Evolutionary conservation across 2,329 filamentous ascomycete species (phyloP), one percentile per base, ranked within the genome.

Genomic region (Aspergillus nomiae): DNA sequence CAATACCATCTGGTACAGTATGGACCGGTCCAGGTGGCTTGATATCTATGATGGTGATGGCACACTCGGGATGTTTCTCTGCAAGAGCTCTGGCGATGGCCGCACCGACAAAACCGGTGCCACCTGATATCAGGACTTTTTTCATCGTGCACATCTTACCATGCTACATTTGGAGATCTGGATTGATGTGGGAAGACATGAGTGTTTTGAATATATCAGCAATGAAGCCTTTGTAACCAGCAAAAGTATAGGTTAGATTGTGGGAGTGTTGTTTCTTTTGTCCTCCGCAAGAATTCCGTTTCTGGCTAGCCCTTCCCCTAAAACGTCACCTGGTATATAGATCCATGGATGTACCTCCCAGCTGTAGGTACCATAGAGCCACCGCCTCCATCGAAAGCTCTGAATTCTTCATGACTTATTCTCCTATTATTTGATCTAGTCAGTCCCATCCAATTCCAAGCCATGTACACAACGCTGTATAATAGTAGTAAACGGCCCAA

Each of bases 21-120:
- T 77, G 70, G 19, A 68, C 67, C 41, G 73, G 43, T 7, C 70
- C 69, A 34, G 76, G 73, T 9, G 74, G 70, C 10, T 69, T 71
- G 41, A 70, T 67, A 59, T 81, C 78, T 54, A 80, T 65, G 61
- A 81, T 70, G 46, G 71, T 77, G 63, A 80, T 73, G 50, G 65
- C 59, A 65, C 76, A 78, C 45, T 70, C 60, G 12, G 76, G 74
- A 62, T 80, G 69, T 58, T 76, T 75, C 62, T 78, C 73, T 61
- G 69, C 71, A 21, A 80, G 62, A 45, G 77, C 75, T 63, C 75
- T 73, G 32, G 76, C 74, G 16, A 72, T 78, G 19, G 76, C 76
- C 28, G 76, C 74, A 19, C 78, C 78, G 19, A 80, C 73, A 65
- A 80, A 80, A 14, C 78, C 78, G 8, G 74, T 73, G 38, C 77